Evolutionary conservation across 306 rosid genomes (phyloP).

Genomic region (Dalbergia cochinchinensis): DNA sequence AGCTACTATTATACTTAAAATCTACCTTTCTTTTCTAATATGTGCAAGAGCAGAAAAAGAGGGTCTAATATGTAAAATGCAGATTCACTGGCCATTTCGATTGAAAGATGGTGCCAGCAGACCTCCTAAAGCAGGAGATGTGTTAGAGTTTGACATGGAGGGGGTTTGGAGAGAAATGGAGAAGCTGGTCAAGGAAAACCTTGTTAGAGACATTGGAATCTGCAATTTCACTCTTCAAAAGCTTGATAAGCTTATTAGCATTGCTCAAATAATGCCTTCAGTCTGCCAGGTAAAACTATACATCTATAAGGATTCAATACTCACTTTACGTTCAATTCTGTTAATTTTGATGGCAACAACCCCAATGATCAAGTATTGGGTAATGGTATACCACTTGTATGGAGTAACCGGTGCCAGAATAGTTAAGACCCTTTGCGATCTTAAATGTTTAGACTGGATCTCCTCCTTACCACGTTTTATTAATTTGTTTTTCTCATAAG

Average conservation of each 20-base stretch:
- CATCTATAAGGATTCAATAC: not conserved
- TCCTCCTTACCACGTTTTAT: too few relatives aligned
- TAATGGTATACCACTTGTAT: not conserved
- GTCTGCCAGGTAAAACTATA: conserved; percentile 53
- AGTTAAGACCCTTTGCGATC: too few relatives aligned
- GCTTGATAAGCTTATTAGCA: conserved; percentile 50
- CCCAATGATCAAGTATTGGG: not conserved
- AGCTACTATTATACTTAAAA: not conserved
- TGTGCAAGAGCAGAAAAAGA: not conserved
- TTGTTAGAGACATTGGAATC: conserved; percentile 62
- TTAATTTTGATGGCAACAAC: not conserved
- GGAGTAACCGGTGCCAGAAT: too few relatives aligned
- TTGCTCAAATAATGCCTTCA: conserved; percentile 58
- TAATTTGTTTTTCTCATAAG: not conserved
- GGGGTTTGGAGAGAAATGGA: conserved; percentile 75
- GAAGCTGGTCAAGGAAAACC: conserved; percentile 60
- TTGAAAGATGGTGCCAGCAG: conserved; percentile 58
- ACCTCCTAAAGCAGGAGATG: conserved; percentile 61
- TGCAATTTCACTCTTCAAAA: conserved; percentile 60
- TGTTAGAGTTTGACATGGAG: conserved; percentile 61
- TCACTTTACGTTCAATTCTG: too few relatives aligned
- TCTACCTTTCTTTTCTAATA: not conserved
- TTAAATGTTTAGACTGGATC: too few relatives aligned
- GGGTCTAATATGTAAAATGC: conserved; percentile 29
- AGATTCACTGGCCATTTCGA: conserved; percentile 65